These are phyloP conservation scores for Fusarium robinianum DNA, from an alignment of 2,329 filamentous ascomycete species.

Conservation along the genomic window DNA sequence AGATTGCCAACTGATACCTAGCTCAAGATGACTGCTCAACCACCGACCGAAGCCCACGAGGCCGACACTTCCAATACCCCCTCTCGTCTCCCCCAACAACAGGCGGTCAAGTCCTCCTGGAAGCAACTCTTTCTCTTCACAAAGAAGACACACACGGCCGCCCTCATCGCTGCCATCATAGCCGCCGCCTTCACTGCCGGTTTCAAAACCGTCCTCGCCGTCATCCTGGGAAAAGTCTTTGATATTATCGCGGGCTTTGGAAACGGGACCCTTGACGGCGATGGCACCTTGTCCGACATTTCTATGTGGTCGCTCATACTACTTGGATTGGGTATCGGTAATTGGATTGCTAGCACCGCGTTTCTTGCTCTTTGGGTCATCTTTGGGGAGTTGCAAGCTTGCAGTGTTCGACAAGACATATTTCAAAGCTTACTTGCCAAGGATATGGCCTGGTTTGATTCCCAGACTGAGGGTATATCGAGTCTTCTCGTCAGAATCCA, in stretches of 20 bases:
- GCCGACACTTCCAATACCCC: too few relatives aligned
- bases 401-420: constrained; percentile 63
- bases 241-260: constrained; percentile 70
- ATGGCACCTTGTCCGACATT: constrained; percentile 59
- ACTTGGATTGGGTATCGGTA: constrained; percentile 63
- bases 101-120: constrained; percentile 38
- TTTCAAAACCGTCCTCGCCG: constrained; percentile 66
- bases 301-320: constrained; percentile 66
- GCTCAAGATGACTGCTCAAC: constrained; percentile 19
- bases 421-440: constrained; percentile 73
- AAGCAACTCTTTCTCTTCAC: constrained; percentile 73
- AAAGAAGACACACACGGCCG: constrained; percentile 58
- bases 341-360: constrained; percentile 68
- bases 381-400: constrained; percentile 82
- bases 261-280: constrained; percentile 52
- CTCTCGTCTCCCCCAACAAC: constrained; percentile 4
- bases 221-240: constrained; percentile 77
- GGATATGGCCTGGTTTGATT: constrained; percentile 83
- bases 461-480: constrained; percentile 69
- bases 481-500: constrained; percentile 74
- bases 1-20: too few relatives aligned
- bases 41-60: not conserved
- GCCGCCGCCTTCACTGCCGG: constrained; percentile 64
- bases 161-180: constrained; percentile 59
- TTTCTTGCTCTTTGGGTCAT: constrained; percentile 74